Base-by-base conservation (phyloP, 78 protist genomes). In the Dictyostelium intermedium region DNA sequence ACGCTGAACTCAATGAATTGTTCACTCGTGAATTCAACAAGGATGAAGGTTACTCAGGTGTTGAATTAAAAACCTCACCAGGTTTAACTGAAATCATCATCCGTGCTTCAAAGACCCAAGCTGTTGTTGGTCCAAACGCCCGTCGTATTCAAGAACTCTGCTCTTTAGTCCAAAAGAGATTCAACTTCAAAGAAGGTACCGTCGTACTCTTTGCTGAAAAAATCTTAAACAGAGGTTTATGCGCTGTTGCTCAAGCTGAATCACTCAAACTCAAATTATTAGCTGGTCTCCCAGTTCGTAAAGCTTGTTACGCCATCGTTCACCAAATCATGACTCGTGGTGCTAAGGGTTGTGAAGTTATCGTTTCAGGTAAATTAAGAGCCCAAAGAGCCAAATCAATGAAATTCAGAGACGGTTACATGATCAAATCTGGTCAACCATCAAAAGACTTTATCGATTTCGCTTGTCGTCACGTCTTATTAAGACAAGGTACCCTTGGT, bases 371-470 rank as follows among this genome's bases (percentile, higher is more conserved):
- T 76, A 99, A 99, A 98, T 96, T 99, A 47, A 97, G 99, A 41
- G 99, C 98, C 61, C 99, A 98, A 93, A 97, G 99, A 77, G 99
- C 99, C 85, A 99, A 99, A 98, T 8, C 93, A 81, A 98, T 99
- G 99, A 99, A 99, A 98, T 99, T 99, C 99, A 73, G 79, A 37
- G 99, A 99, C 79, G 99, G 99, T 16, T 99, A 98, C 97, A 98
- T 99, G 99, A 97, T 99, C 98, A 92, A 95, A 95, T 94, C 99
- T 14, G 99, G 99, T 37, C 81, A 98, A 77, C 98, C 99, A 56
- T 32, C 87, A 70, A 37, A 89, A 35, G 87, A 86, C 72, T 97
- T 96, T 95, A 82, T 99, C 50, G 99, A 99, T 95, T 79, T 43
- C 23, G 99, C 99, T 66, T 84, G 95, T 39, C 96, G 99, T 56